Evolutionary conservation across 805 yeast genomes (phyloP).

Genomic region (Zygosaccharomyces bisporus): DNA sequence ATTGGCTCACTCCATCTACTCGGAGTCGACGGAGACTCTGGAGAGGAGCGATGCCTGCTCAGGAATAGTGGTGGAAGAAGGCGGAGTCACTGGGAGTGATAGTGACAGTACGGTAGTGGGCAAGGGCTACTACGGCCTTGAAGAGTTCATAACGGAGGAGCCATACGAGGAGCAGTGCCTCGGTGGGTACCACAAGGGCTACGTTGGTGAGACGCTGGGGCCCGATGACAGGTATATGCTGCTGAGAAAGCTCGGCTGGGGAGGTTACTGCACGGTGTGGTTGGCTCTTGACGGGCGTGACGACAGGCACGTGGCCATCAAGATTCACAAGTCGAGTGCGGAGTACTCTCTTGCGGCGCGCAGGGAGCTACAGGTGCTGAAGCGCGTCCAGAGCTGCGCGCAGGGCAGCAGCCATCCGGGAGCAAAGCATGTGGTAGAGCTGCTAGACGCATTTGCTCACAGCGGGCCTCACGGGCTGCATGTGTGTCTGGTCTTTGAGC

Average conservation of each 20-base stretch:
- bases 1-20: conserved; percentile 4
- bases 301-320: conserved; percentile 54
- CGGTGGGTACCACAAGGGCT: conserved; percentile 67
- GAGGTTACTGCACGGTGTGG: conserved; percentile 73
- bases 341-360: conserved; percentile 59
- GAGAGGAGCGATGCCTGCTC: neutral
- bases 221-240: conserved; percentile 43
- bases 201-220: conserved; percentile 52
- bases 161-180: conserved; percentile 25
- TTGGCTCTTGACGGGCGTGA: conserved; percentile 43
- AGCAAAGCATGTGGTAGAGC: conserved; percentile 47
- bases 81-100: conserved; percentile 3
- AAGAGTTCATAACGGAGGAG: conserved; percentile 1
- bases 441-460: conserved; percentile 54
- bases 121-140: neutral
- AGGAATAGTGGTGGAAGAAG: neutral
- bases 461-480: conserved; percentile 62
- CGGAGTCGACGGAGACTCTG: conserved; percentile 3
- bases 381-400: conserved; percentile 31
- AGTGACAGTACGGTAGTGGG: conserved; percentile 5
- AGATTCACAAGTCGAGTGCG: conserved; percentile 53
- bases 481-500: conserved; percentile 64
- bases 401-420: conserved; percentile 44
- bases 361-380: conserved; percentile 55
- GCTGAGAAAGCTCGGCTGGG: conserved; percentile 64